Conservation (phyloP, 2,329 filamentous ascomycete genomes). For the Pseudogymnoascus sp. region DNA sequence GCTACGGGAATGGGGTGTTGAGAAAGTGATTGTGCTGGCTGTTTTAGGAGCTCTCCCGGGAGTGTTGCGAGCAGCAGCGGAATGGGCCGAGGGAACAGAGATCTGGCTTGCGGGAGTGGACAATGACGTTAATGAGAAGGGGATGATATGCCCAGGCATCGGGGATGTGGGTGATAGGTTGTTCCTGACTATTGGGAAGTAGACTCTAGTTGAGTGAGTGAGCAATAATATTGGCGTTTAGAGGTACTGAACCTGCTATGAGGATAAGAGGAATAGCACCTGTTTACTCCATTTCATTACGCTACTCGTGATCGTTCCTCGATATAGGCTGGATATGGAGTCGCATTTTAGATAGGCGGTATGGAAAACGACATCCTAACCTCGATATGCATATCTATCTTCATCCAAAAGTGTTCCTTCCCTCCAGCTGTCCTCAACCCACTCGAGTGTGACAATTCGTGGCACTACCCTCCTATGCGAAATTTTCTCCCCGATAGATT, state of each 20-base stretch:
- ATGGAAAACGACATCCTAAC: neutral
- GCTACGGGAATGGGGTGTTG: constrained; percentile 83
- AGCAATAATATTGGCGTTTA: neutral
- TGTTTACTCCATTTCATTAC: neutral
- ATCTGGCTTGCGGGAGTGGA: constrained; percentile 82
- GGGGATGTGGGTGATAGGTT: constrained; percentile 86
- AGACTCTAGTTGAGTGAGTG: neutral
- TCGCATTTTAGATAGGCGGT: neutral
- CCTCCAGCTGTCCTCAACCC: constrained; percentile 74
- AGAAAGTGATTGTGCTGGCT: constrained; percentile 65
- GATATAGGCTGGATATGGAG: neutral
- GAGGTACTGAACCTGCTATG: neutral
- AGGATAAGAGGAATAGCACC: neutral
- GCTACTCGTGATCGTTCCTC: neutral
- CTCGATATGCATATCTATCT: constrained; percentile 42
- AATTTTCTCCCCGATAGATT: constrained; percentile 34
- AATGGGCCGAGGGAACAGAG: constrained; percentile 70
- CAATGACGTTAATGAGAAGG: constrained; percentile 59
- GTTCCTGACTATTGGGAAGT: constrained; percentile 85
- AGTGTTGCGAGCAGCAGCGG: constrained; percentile 59
- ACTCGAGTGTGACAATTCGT: constrained; percentile 57
- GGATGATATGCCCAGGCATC: constrained; percentile 85
- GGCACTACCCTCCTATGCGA: constrained; percentile 47
- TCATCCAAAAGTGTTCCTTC: constrained; percentile 75
- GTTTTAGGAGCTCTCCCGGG: constrained; percentile 67